These are phyloP conservation scores for Salpingoeca rosetta DNA, from an alignment of 78 protist species.

Conservation along the genomic window DNA sequence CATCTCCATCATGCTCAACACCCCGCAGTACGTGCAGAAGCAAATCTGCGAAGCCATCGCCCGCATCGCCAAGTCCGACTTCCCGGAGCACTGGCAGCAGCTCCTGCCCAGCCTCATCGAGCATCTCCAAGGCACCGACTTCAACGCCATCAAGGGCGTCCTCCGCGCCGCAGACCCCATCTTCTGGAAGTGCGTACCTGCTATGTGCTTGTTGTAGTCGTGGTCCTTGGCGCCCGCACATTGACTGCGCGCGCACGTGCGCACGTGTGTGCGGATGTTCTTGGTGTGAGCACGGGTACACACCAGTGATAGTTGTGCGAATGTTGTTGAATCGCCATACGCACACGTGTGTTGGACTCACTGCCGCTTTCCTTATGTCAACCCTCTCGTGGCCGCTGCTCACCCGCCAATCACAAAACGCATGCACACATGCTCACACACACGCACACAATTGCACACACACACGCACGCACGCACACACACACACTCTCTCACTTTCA, in stretches of 20 bases:
- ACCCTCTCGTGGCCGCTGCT: too few species aligned
- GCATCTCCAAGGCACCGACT: background rate
- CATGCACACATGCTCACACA: too few species aligned
- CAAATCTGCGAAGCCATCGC: conserved; percentile 4
- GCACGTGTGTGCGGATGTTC: too few species aligned
- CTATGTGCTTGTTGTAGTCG: background rate
- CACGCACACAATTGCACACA: too few species aligned
- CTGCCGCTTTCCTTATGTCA: too few species aligned
- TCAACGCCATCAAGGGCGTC: conserved; percentile 11
- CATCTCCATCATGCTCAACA: background rate
- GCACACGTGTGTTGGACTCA: too few species aligned
- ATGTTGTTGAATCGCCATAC: too few species aligned
- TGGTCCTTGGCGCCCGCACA: background rate
- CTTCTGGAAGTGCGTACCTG: background rate
- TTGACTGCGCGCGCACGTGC: too few species aligned
- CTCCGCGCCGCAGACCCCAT: background rate
- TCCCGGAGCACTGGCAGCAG: conserved; percentile 9
- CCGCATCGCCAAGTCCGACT: background rate
- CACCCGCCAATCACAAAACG: background rate
- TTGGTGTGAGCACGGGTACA: too few species aligned
- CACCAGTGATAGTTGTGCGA: too few species aligned
- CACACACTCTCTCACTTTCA: background rate
- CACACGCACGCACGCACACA: too few species aligned
- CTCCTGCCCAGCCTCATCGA: conserved; percentile 5
- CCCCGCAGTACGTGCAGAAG: background rate